Evolutionary conservation across 306 rosid species (phyloP).

Genomic region (Prunus fruticosa): DNA sequence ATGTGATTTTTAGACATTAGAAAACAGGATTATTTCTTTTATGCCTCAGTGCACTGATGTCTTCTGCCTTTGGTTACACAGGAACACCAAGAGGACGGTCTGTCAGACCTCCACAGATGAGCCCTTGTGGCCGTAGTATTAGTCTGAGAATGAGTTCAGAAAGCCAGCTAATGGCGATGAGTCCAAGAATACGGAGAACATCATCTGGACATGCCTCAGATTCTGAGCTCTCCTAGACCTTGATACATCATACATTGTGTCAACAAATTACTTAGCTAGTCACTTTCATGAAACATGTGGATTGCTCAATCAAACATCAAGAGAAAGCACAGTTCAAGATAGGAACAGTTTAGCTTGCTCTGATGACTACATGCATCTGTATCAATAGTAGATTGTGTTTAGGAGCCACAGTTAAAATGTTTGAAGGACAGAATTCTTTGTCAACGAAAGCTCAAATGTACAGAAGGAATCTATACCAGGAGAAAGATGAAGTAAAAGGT

Average conservation of each 20-base stretch:
- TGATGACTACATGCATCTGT: not conserved
- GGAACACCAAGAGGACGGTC: conserved; percentile 55
- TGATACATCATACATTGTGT: conserved; percentile 17
- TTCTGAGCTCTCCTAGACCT: conserved; percentile 69
- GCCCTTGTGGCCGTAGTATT: conserved; percentile 35
- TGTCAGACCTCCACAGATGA: conserved; percentile 68
- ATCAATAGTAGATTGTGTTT: not conserved
- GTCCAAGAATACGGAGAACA: conserved; percentile 62
- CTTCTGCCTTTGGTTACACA: conserved; percentile 32
- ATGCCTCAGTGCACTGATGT: not conserved
- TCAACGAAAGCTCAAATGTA: not conserved
- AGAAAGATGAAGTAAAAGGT: not conserved
- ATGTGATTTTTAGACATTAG: not conserved
- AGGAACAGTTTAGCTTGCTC: conserved; percentile 34
- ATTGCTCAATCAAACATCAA: conserved; percentile 22
- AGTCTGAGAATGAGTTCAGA: conserved; percentile 42
- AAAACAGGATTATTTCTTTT: not conserved
- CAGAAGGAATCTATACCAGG: not conserved
- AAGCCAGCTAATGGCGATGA: conserved; percentile 29
- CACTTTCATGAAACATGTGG: conserved; percentile 12
- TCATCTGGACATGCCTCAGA: conserved; percentile 81
- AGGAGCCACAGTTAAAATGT: conserved; percentile 11
- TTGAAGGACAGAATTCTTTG: conserved; percentile 15
- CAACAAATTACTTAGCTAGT: conserved; percentile 17
- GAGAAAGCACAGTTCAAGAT: conserved; percentile 15